These are phyloP conservation scores for Parastagonospora nodorum DNA, from an alignment of 2,329 filamentous ascomycete genomes.

Conservation along the genomic window DNA sequence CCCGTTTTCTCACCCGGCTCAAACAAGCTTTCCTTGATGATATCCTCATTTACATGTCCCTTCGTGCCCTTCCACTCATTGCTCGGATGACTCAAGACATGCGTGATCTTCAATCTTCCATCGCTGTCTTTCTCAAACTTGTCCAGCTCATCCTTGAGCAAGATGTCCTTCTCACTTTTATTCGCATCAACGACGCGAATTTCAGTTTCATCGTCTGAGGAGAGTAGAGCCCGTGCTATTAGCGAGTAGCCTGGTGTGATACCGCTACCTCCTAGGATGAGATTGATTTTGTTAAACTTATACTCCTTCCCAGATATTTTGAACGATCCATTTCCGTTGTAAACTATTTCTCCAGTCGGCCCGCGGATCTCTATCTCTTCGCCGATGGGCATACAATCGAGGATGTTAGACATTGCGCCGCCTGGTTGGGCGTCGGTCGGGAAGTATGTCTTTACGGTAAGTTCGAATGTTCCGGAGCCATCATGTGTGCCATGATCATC, in stretches of 20 bases:
- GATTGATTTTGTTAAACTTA: constrained; percentile 52
- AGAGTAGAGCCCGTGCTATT: constrained; percentile 50
- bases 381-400: constrained; percentile 56
- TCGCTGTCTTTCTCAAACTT: constrained; percentile 43
- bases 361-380: constrained; percentile 59
- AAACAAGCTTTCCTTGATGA: constrained; percentile 51
- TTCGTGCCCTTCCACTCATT: constrained; percentile 54
- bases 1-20: constrained; percentile 48
- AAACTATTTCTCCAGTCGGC: constrained; percentile 57
- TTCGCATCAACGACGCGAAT: constrained; percentile 56
- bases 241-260: constrained; percentile 60
- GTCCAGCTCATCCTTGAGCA: constrained; percentile 52
- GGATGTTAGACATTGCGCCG: constrained; percentile 60
- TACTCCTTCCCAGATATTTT: constrained; percentile 49
- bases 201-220: constrained; percentile 43
- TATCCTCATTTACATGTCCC: constrained; percentile 51
- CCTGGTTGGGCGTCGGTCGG: constrained; percentile 55
- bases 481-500: constrained; percentile 6
- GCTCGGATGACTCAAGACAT: constrained; percentile 54
- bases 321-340: constrained; percentile 55
- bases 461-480: constrained; percentile 24
- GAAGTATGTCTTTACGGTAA: constrained; percentile 57
- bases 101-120: constrained; percentile 51
- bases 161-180: constrained; percentile 54
- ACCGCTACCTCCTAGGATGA: constrained; percentile 58